A percentile compares a stretch with the other conserved stretches of the same genome.
These are phyloP conservation scores for Biscutella laevigata DNA, from an alignment of 441 rosid species.

Conservation along the genomic window DNA sequence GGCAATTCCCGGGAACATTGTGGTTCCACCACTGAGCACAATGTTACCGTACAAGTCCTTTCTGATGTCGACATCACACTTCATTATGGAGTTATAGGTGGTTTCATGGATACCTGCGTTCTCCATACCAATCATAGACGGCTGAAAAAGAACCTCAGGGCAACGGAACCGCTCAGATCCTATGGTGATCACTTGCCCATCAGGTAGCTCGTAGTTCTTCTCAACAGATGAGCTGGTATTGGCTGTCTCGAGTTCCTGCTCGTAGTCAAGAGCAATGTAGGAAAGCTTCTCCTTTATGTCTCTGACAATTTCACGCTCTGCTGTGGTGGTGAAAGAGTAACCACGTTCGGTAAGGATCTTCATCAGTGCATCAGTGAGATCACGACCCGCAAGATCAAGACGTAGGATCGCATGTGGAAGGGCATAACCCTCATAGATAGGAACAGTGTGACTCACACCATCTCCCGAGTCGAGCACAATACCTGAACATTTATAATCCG, in stretches of 20 bases:
- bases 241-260: constrained; percentile 52
- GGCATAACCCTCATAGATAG: constrained; percentile 43
- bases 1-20: constrained; percentile 46
- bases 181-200: constrained; percentile 52
- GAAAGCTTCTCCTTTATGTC: constrained; percentile 57
- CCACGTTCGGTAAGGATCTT: constrained; percentile 62
- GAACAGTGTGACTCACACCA: constrained; percentile 61
- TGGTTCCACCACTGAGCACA: constrained; percentile 46
- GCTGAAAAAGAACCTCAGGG: constrained; percentile 52
- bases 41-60: constrained; percentile 45
- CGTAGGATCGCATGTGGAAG: constrained; percentile 55
- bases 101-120: constrained; percentile 47
- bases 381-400: constrained; percentile 56
- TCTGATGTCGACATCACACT: constrained; percentile 40
- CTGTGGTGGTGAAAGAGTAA: constrained; percentile 48
- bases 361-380: constrained; percentile 49
- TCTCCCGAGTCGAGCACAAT: constrained; percentile 58
- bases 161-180: constrained; percentile 60
- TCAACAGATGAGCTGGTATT: constrained; percentile 48
- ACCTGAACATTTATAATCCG: constrained; percentile 26
- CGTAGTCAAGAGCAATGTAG: constrained; percentile 54
- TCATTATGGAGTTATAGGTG: constrained; percentile 45
- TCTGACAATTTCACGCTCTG: constrained; percentile 52
- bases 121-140: constrained; percentile 50
- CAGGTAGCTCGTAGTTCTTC: constrained; percentile 52